These are phyloP conservation scores for Skeletonema menzelii DNA, from an alignment of 108 stramenopile species.

Conservation along the genomic window DNA sequence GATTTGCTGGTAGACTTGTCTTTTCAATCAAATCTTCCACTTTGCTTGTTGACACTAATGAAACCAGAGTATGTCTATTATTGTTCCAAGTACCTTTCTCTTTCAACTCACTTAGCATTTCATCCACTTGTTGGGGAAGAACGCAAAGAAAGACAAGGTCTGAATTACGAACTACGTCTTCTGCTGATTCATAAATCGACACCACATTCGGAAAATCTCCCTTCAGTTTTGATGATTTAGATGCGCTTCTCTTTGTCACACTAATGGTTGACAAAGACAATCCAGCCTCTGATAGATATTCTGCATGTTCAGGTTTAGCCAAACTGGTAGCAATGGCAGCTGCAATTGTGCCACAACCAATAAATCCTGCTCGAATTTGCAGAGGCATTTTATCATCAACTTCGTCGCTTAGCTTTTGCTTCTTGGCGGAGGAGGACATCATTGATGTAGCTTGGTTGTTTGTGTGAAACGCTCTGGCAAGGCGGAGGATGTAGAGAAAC, in stretches of 20 bases:
- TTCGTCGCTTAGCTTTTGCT: neutral
- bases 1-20: conserved; percentile 13
- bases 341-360: conserved; percentile 87
- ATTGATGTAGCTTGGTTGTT: neutral
- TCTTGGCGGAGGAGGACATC: neutral
- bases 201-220: conserved; percentile 49
- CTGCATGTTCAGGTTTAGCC: conserved; percentile 15
- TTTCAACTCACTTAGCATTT: conserved; percentile 54
- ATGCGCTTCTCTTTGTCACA: conserved; percentile 64
- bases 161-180: conserved; percentile 64
- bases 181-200: conserved; percentile 61
- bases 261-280: conserved; percentile 38
- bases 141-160: conserved; percentile 80
- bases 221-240: conserved; percentile 49
- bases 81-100: conserved; percentile 28
- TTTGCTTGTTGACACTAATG: conserved; percentile 59
- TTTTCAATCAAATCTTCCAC: conserved; percentile 29
- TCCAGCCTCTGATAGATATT: conserved; percentile 7
- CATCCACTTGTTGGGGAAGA: conserved; percentile 59
- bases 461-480: neutral
- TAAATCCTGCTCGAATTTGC: conserved; percentile 57
- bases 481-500: neutral
- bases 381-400: neutral
- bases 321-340: conserved; percentile 72
- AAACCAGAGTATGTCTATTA: conserved; percentile 65